Evolutionary conservation across 495 filamentous ascomycete genomes (phyloP), one percentile per base, ranked within the genome.

Genomic region (Penicillium herquei): DNA sequence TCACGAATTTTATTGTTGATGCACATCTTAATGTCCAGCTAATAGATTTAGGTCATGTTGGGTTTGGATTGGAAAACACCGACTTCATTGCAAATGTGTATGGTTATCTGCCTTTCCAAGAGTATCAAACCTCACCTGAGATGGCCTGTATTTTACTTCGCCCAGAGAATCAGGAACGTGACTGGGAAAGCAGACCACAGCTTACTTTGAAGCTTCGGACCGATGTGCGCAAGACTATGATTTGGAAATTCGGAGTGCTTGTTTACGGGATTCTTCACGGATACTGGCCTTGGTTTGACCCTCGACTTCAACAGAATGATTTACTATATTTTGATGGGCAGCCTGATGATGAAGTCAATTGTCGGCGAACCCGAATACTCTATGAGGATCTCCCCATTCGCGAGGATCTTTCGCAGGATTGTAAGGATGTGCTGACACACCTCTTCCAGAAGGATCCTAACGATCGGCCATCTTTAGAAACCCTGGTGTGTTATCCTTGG

Each of bases 211-310:
- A 1, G 21, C 21, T 26, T 26, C 34, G 2, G 6, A 32, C 51
- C 34, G 59, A 71, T 37, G 0, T 31, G 0, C 62, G 64, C 1
- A 13, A 52, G 5, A 30, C 37, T 10, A 14, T 35, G 11, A 3
- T 68, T 21, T 70, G 67, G 69, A 63, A 63, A 35, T 61, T 60
- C 31, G 64, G 58, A 16, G 49, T 55, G 1, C 40, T 62, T 1
- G 43, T 61, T 12, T 68, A 63, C 52, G 61, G 62, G 0, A 51
- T 70, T 26, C 49, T 70, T 0, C 66, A 70, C 39, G 67, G 64
- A 4, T 66, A 50, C 49, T 59, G 56, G 48, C 64, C 69, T 11
- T 71, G 69, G 66, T 64, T 68, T 12, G 34, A 57, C 14, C 50
- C 51, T 16, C 34, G 35, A 58, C 3, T 6, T 51, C 21, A 26